These are phyloP conservation scores for Phtheirospermum japonicum DNA, from an alignment of 257 asterid species.

Conservation along the genomic window DNA sequence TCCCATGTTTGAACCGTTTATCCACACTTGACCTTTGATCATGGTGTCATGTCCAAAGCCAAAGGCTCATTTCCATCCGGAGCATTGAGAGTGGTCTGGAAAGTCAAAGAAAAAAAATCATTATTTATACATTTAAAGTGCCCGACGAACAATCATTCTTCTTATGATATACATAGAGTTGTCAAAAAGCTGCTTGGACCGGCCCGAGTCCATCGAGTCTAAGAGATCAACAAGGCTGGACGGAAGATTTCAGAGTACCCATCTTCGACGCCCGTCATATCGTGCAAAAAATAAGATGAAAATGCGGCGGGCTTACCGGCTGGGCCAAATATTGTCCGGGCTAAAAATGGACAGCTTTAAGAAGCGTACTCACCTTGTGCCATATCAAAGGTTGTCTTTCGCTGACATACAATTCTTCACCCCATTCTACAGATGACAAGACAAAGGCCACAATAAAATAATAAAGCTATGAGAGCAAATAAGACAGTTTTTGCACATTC, in stretches of 20 bases:
- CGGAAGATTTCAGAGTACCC: no score
- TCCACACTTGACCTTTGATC: constrained; percentile 99
- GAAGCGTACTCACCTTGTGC: constrained; percentile 65
- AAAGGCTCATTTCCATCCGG: constrained; percentile 87
- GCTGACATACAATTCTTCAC: constrained; percentile 54
- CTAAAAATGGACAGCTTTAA: background rate
- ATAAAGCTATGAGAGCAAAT: background rate
- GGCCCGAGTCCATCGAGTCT: no score
- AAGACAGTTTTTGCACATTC: constrained; percentile 2
- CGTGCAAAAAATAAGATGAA: no score
- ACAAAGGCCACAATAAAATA: background rate
- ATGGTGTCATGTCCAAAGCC: constrained; percentile 87
- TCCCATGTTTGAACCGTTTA: constrained; percentile 87
- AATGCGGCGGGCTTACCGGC: no score
- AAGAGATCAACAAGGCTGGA: no score
- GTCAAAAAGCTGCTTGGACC: no score
- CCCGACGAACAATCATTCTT: background rate
- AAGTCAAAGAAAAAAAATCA: constrained; percentile 21
- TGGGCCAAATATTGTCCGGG: no score
- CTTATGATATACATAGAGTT: background rate
- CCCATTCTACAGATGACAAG: constrained; percentile 79
- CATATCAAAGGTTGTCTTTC: constrained; percentile 84
- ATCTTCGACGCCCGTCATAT: no score
- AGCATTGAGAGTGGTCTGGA: constrained; percentile 77
- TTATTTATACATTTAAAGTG: background rate